phyloP scores from a whole-genome alignment of 2,329 filamentous ascomycete genomes.

The Pseudopyricularia javanii region DNA sequence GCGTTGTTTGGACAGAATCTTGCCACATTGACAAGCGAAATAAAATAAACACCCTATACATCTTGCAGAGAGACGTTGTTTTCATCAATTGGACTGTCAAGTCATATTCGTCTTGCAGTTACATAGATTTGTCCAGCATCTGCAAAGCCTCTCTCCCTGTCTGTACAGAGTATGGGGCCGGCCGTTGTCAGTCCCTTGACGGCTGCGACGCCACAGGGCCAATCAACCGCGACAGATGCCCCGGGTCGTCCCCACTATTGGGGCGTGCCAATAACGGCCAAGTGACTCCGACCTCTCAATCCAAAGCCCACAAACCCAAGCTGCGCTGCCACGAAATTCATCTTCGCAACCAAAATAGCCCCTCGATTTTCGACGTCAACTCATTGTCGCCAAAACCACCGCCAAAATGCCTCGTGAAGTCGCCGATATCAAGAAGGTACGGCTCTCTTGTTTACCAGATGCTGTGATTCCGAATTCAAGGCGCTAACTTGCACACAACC shows the following conservation, averaged over 20 bases:
- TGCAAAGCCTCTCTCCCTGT: too few relatives aligned
- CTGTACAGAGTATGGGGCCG: too few relatives aligned
- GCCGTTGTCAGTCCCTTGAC: background rate
- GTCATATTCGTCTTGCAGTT: too few relatives aligned
- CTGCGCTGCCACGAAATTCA: constrained; percentile 2
- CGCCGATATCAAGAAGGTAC: constrained; percentile 86
- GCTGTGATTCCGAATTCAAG: background rate
- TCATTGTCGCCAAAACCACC: constrained; percentile 23
- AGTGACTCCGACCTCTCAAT: background rate
- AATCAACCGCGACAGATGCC: background rate
- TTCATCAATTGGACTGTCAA: too few relatives aligned
- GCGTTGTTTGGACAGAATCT: too few relatives aligned
- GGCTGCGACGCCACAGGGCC: background rate
- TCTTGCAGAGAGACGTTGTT: too few relatives aligned
- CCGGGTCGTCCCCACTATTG: background rate
- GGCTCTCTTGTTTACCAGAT: constrained; percentile 8
- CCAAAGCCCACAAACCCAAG: background rate
- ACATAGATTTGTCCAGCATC: too few relatives aligned
- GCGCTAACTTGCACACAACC: background rate
- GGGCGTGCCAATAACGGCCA: constrained; percentile 1
- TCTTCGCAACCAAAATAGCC: background rate
- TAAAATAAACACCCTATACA: too few relatives aligned
- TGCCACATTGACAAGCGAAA: too few relatives aligned
- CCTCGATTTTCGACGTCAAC: constrained; percentile 3
- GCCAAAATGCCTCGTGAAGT: constrained; percentile 96